phyloP scores from a whole-genome alignment of 1,284 basidiomycete genomes.

The Phlebopus sp. region DNA sequence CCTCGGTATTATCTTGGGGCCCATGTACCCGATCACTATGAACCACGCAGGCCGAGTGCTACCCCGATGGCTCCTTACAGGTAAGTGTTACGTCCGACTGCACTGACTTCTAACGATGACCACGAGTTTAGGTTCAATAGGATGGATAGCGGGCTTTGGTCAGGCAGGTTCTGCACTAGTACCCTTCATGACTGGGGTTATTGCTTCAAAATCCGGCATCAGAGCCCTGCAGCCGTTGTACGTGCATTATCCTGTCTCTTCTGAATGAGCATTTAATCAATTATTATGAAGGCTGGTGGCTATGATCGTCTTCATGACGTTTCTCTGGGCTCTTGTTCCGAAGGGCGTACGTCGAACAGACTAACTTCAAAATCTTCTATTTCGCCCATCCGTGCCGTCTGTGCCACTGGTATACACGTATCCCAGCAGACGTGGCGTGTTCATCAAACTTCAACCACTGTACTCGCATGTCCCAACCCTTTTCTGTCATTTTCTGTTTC shows the following conservation, averaged over 20 bases:
- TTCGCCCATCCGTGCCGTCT: too few relatives aligned
- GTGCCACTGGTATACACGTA: too few relatives aligned
- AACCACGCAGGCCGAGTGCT: conserved; percentile 46
- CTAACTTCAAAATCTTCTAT: conserved; percentile 9
- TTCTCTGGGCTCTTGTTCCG: conserved; percentile 44
- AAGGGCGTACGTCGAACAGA: conserved; percentile 18
- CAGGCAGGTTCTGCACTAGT: conserved; percentile 51
- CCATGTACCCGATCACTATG: conserved; percentile 56
- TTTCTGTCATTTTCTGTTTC: too few relatives aligned
- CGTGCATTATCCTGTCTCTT: conserved; percentile 22
- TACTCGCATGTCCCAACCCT: too few relatives aligned
- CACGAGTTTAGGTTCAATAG: conserved; percentile 36
- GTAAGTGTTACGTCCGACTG: conserved; percentile 15
- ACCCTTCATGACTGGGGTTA: conserved; percentile 55
- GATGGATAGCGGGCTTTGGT: conserved; percentile 55
- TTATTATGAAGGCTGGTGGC: conserved; percentile 37
- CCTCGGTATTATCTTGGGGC: conserved; percentile 52
- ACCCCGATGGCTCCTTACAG: conserved; percentile 50
- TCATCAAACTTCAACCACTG: too few relatives aligned
- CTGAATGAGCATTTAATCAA: background rate
- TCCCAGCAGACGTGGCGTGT: too few relatives aligned
- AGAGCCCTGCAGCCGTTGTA: conserved; percentile 54
- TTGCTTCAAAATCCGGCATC: conserved; percentile 50
- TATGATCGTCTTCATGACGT: conserved; percentile 44
- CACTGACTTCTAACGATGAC: background rate